These are phyloP conservation scores for Lasiodiplodia gonubiensis DNA, from an alignment of 2,329 filamentous ascomycete species.

Conservation along the genomic window DNA sequence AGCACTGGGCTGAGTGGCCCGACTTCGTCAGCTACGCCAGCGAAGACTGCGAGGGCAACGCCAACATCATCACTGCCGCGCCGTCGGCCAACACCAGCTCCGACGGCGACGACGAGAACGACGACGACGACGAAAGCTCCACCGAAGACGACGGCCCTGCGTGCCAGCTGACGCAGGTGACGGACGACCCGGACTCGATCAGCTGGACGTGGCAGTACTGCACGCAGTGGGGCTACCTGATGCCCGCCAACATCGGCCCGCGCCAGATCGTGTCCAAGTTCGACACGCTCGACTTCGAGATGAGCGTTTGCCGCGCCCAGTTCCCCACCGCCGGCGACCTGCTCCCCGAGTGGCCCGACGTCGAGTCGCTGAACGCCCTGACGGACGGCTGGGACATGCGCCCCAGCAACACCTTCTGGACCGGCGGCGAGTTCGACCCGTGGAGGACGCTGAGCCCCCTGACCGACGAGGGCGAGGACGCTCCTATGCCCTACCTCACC, in stretches of 20 bases:
- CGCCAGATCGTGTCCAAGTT: constrained; percentile 56
- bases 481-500: constrained; percentile 48
- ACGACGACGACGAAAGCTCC: background rate
- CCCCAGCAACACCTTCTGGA: constrained; percentile 59
- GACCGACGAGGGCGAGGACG: constrained; percentile 46
- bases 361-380: constrained; percentile 47
- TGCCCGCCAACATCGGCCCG: constrained; percentile 56
- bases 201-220: constrained; percentile 61
- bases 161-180: background rate
- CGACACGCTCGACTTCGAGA: constrained; percentile 53
- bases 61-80: too few relatives aligned
- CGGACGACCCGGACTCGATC: constrained; percentile 36
- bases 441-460: constrained; percentile 58
- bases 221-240: constrained; percentile 59
- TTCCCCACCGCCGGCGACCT: constrained; percentile 51
- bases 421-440: constrained; percentile 58
- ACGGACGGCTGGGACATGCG: constrained; percentile 60
- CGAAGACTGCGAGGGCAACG: background rate
- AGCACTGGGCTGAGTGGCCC: constrained; percentile 46
- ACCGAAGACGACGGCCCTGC: background rate
- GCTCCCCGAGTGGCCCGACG: constrained; percentile 47
- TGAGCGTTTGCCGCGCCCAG: constrained; percentile 54
- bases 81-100: background rate
- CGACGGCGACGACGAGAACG: background rate
- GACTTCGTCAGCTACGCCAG: constrained; percentile 34